Percentiles rank a stretch among this genome's conserved stretches.
Evolutionary conservation across 176 grass and related monocot species (phyloP).

Genomic region (Rhynchospora pubera): DNA sequence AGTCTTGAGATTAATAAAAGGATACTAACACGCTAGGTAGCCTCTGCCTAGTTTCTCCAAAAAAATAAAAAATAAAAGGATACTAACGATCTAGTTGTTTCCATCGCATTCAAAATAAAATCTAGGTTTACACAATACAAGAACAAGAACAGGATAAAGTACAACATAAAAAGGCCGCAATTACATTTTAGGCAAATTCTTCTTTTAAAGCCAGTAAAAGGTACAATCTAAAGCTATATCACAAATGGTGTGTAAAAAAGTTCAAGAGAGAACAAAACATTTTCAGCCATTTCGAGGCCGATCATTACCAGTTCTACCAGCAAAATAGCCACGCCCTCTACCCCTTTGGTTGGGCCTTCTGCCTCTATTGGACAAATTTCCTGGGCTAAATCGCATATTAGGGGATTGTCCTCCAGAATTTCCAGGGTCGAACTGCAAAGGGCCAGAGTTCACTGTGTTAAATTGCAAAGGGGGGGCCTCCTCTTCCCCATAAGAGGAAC

Average conservation of each 20-base stretch:
- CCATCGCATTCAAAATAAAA: neutral
- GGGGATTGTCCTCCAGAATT: neutral
- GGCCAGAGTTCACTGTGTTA: neutral
- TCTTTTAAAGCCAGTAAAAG: neutral
- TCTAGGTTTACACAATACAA: too few species aligned
- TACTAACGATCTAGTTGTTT: too few species aligned
- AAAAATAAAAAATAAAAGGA: too few species aligned
- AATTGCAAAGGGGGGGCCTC: conserved; percentile 8
- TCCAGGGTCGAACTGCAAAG: conserved; percentile 9
- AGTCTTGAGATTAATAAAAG: neutral
- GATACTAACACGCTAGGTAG: too few species aligned
- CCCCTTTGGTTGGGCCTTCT: conserved; percentile 40
- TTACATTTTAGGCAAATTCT: neutral
- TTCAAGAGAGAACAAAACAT: neutral
- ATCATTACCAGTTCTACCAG: conserved; percentile 2
- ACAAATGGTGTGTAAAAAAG: neutral
- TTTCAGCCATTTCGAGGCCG: neutral
- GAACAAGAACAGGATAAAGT: too few species aligned
- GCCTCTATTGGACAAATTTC: conserved; percentile 42
- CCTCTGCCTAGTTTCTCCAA: too few species aligned
- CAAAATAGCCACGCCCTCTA: conserved; percentile 37
- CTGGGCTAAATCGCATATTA: conserved; percentile 27
- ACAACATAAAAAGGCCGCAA: neutral
- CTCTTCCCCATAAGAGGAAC: neutral
- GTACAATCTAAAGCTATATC: neutral